Evolutionary conservation across 2,329 filamentous ascomycete genomes (phyloP).

Genomic region (Fusarium neocosmosporiellum): DNA sequence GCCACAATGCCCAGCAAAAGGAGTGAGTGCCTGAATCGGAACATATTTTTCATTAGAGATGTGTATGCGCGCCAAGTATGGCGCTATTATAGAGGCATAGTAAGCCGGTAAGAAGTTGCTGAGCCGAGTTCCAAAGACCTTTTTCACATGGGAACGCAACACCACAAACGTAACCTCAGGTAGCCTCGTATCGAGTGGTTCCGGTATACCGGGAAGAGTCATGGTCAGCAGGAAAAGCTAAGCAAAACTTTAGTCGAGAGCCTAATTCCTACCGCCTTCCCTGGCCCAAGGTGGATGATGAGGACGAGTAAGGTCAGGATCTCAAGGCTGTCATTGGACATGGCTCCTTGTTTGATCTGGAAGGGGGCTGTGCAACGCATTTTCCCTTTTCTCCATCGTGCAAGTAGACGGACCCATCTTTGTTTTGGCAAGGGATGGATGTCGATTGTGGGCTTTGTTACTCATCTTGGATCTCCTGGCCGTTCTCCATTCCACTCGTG

Average conservation of each 20-base stretch:
- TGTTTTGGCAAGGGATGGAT: conserved; percentile 31
- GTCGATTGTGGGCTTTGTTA: conserved; percentile 10
- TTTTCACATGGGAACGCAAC: background rate
- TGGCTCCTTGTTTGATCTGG: conserved; percentile 10
- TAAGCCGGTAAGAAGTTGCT: background rate
- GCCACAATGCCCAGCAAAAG: conserved; percentile 9
- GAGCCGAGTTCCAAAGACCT: background rate
- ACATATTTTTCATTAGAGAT: background rate
- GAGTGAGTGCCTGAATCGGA: background rate
- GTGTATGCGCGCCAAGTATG: background rate
- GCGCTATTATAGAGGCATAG: background rate
- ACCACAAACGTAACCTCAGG: background rate
- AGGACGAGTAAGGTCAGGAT: background rate
- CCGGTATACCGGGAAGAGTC: conserved; percentile 2
- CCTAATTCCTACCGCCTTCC: conserved; percentile 29
- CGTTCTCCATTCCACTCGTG: background rate
- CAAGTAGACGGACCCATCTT: conserved; percentile 12
- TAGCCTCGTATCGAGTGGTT: conserved; percentile 24
- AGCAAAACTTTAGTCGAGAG: conserved; percentile 35
- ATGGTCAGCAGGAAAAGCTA: conserved; percentile 10
- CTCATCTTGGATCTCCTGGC: conserved; percentile 18
- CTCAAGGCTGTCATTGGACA: conserved; percentile 23
- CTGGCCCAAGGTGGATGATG: background rate
- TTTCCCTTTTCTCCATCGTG: conserved; percentile 3
- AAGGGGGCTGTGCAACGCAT: conserved; percentile 32